Evolutionary conservation across 2,329 filamentous ascomycete genomes (phyloP), one percentile per base, ranked within the genome.

Genomic region (Neurospora crassa): DNA sequence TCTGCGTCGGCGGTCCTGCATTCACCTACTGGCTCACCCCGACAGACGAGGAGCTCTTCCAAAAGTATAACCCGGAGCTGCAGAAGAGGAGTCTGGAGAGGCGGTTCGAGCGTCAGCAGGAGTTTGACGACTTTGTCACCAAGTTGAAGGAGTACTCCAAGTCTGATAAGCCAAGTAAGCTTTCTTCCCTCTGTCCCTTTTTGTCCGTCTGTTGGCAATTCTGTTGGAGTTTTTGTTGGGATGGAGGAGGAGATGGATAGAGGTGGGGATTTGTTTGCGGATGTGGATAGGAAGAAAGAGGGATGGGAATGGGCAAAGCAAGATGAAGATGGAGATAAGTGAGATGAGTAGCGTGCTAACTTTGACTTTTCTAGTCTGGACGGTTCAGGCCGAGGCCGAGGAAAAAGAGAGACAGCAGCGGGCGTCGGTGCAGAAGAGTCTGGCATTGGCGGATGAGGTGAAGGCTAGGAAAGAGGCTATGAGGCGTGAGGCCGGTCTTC

Each of bases 61-160:
- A 93, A 83, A 89, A 87, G 81, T 98, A 98, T 84, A 98, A 95
- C 81, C 95, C 95, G 0, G 96, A 98, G 42, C 87, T 99, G n/a
- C 92, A 96, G 79, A 92, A 92, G 80, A 89, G 92, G 78, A 94
- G 92, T 73, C 83, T 97, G n/a, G 94, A 94, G 80, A 88, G 90
- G 72, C 88, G 93, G 20, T 86, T 91, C 71, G 89, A 91, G 79
- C 88, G 88, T 72, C 89, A 96, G 78, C 87, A 94, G 81, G 94
- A 97, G 72, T 97, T 97, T 77, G 92, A 97, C 78, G 88, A 94
- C 71, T 98, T 97, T 78, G 92, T 97, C 40, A 87, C 79, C 68
- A 89, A 90, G 76, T 82, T 99, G 79, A 97, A 97, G 85, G 89
- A 95, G 77, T 93, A 94, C 80, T 92, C 93, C 37, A 96, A 94